A percentile compares a stretch with the other conserved stretches of the same genome.
Evolutionary conservation across 371 early-diverging fungal genomes (phyloP).

Genomic region (Syncephalastrum racemosum): DNA sequence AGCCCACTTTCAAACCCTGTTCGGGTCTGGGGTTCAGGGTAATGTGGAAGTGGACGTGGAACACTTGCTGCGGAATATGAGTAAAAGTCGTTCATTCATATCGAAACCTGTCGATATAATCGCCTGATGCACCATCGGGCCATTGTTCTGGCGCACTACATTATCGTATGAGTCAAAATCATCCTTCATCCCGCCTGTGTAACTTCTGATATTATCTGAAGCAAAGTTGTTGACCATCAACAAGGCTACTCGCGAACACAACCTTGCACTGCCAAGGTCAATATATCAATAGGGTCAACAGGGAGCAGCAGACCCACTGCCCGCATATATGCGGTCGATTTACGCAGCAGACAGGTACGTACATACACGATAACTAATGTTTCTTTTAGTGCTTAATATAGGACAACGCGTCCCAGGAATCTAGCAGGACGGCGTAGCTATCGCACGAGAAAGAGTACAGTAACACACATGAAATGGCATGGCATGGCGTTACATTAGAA

Average conservation of each 20-base stretch:
- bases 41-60: slow-evolving; percentile 91
- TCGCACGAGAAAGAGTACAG: too few species aligned
- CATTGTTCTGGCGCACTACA: slow-evolving; percentile 65
- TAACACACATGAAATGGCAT: too few species aligned
- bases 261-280: slow-evolving; percentile 89
- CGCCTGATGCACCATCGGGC: slow-evolving; percentile 68
- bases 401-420: too few species aligned
- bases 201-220: slow-evolving; percentile 70
- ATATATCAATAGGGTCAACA: slow-evolving; percentile 74
- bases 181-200: too few species aligned
- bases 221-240: slow-evolving; percentile 75
- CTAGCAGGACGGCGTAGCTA: too few species aligned
- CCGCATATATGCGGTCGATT: too few species aligned
- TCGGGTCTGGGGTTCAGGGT: slow-evolving; percentile 76
- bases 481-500: too few species aligned
- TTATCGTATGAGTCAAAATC: background rate
- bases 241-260: slow-evolving; percentile 63
- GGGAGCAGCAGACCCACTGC: too few species aligned
- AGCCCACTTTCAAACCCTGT: slow-evolving; percentile 75
- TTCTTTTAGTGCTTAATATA: too few species aligned
- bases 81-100: background rate
- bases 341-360: too few species aligned
- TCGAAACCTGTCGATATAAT: background rate
- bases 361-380: too few species aligned
- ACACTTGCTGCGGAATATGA: slow-evolving; percentile 3